phyloP scores from a whole-genome alignment of 2,329 filamentous ascomycete genomes.

The Emericellopsis cladophorae region DNA sequence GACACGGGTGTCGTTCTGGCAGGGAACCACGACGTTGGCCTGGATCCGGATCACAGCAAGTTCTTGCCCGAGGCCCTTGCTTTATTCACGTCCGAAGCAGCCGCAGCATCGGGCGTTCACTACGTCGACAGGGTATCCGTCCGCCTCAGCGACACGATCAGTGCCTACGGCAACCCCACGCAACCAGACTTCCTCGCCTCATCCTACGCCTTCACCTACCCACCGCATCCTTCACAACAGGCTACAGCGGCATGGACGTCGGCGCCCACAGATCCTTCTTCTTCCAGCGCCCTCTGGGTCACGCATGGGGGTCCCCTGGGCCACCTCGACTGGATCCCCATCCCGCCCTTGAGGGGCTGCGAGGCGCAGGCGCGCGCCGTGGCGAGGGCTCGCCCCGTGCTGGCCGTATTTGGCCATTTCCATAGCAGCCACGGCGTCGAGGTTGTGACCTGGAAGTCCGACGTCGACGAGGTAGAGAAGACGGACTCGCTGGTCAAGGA shows the following conservation, averaged over 20 bases:
- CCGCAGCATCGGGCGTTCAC: conserved; percentile 37
- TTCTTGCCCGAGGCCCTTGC: conserved; percentile 50
- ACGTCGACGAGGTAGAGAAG: conserved; percentile 14
- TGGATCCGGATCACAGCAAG: conserved; percentile 55
- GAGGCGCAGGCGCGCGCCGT: conserved; percentile 44
- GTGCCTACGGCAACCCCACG: conserved; percentile 68
- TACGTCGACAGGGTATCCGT: too few species aligned
- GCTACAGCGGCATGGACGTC: too few species aligned
- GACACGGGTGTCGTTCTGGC: conserved; percentile 16
- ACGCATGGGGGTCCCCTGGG: conserved; percentile 70
- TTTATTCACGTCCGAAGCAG: conserved; percentile 66
- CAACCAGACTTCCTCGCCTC: conserved; percentile 63
- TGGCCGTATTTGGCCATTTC: too few species aligned
- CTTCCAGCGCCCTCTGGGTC: conserved; percentile 61
- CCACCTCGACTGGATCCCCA: conserved; percentile 64
- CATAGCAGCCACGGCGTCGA: conserved; percentile 37
- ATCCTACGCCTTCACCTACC: conserved; percentile 73
- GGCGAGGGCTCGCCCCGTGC: too few species aligned
- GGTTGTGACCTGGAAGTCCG: conserved; percentile 35
- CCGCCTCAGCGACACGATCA: conserved; percentile 19
- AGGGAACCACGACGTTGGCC: conserved; percentile 83
- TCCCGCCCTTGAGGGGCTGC: conserved; percentile 67
- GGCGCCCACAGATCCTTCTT: too few species aligned
- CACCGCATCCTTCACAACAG: conserved; percentile 17
- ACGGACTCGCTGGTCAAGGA: conserved; percentile 21